phyloP scores from a whole-genome alignment of 108 stramenopile species.

The Cylindrotheca closterium region DNA sequence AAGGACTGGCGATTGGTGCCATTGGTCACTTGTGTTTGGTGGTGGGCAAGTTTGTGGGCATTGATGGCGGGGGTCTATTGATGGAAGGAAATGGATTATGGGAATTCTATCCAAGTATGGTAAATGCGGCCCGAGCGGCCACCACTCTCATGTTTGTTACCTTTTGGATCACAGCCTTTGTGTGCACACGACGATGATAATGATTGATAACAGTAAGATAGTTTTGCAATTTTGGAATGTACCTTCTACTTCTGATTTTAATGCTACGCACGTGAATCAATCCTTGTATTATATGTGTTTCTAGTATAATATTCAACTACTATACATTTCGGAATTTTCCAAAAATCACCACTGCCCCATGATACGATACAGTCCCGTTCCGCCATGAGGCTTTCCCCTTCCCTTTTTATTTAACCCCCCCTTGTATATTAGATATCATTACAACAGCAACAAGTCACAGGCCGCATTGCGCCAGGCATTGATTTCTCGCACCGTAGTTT shows the following conservation, averaged over 20 bases:
- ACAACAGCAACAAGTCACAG: neutral
- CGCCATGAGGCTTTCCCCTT: neutral
- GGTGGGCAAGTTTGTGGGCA: constrained; percentile 7
- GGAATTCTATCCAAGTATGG: constrained; percentile 14
- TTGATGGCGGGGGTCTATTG: constrained; percentile 19
- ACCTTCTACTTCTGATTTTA: neutral
- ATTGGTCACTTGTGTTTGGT: constrained; percentile 3
- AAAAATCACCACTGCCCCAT: too few relatives aligned
- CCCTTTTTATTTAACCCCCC: neutral
- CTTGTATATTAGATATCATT: neutral
- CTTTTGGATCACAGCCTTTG: neutral
- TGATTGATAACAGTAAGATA: neutral
- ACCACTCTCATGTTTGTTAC: constrained; percentile 1
- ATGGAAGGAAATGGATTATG: constrained; percentile 14
- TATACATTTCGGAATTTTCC: too few relatives aligned
- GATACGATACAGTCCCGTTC: neutral
- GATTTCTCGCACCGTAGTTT: neutral
- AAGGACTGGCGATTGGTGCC: constrained; percentile 13
- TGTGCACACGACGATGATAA: neutral
- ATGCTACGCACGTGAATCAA: too few relatives aligned
- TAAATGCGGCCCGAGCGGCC: constrained; percentile 5
- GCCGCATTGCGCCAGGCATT: neutral
- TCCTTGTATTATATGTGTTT: too few relatives aligned
- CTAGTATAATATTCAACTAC: too few relatives aligned
- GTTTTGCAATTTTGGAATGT: neutral